Evolutionary conservation across 2,329 filamentous ascomycete species (phyloP), one percentile per base, ranked within the genome.

Genomic region (Nothopassalora personata): DNA sequence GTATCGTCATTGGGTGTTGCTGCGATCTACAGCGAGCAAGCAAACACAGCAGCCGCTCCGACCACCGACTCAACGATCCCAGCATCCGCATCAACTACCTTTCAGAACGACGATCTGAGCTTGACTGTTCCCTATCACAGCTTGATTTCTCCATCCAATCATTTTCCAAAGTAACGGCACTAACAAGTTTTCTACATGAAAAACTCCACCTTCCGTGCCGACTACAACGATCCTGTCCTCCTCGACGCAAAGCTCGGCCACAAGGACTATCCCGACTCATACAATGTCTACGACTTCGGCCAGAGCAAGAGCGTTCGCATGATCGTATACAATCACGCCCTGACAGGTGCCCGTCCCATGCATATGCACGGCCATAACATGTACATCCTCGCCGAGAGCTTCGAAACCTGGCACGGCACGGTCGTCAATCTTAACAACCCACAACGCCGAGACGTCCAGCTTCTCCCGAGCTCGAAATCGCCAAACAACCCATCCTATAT

Each of bases 21-120:
- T 0, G 83, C 81, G 13, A 78, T 90, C 53, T 88, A 86, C 74
- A 90, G 90, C 70, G 79, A 87, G 36, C 67, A 77, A 7, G 82
- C 84, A 10, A 76, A 88, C 66, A 76, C 75, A 4, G 73, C 71
- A 51, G 58, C 62, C n/a, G 61, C 65, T 4, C 70, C 72, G 3
- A 71, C 73, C 18, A 75, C 72, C 6, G 82, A 78, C 1, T 69
- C 82, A 0, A 75, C 79, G 0, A 80, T 85, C 62, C 76, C 81
- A 0, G 75, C 72, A 11, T 79, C 61, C 47, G 58, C 55, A 13
- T 85, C 10, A 57, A 65, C 60, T 51, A 60, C 59, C 10, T 88
- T 86, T 67, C 72, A 75, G 56, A 86, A 86, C 65, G 84, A 86
- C 60, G 78, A 81, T 56, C 75, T 88, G 7, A 64, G 68, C 5